Base-by-base conservation (phyloP, 306 rosid genomes). In the Quercus robur region DNA sequence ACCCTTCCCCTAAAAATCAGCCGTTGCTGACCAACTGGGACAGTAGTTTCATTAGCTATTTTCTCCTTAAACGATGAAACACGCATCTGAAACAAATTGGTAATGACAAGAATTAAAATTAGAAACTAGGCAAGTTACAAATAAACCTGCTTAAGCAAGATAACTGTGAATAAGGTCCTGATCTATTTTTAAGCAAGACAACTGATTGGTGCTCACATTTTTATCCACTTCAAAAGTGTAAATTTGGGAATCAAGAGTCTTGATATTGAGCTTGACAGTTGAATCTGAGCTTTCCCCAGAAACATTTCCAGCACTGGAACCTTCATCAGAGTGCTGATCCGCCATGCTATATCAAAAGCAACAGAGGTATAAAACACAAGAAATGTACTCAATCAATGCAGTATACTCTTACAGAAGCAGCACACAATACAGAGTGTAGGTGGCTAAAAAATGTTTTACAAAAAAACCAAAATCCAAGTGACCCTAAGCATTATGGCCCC, bases 1-100 rank as follows among this genome's bases (percentile, higher is more conserved):
- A 96, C 99, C 82, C 85, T 96, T 79, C 99, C 99, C 88, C 99
- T 90, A 84, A 96, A 96, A 38, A 96, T 96, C 72, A 96, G 85
- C 12, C 99, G 94, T 76, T 96, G 99, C 88, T 83, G 97, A 85
- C 71, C 84, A 77, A 89, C 94, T 33, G 99, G 99, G 54, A 96
- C 81, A 70, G 98, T 97, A 56, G 58, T 77, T 86, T 93, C 92
- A 85, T 81, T 77, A 2, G 97, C 97, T 81, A 96, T 89, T 88
- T 91, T 90, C 85, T 96, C 94, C 89, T 96, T 96, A 87, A 96
- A 93, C 74, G 55, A 70, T 0, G 88, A 84, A 85, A 96, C 88
- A 28, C 80, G 89, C 92, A 91, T 90, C 99, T 96, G 94, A 87
- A 87, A 87, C 20, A 21, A 79, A 30, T 75, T 52, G 4, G 46